Evolutionary conservation across 208 protist genomes (phyloP).

Genomic region (Hexamita inflata): DNA sequence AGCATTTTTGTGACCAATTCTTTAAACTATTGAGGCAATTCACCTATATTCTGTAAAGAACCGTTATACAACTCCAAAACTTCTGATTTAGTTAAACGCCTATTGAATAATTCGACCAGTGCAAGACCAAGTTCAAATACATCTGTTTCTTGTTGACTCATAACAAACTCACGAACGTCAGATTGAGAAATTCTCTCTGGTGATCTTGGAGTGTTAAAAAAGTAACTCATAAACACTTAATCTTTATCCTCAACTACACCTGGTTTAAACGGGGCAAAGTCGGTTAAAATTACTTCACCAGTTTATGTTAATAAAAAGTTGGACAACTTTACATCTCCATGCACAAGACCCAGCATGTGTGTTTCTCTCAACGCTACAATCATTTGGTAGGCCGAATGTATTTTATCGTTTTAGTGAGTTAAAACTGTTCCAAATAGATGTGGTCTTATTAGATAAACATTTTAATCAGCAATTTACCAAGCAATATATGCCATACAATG

Average conservation of each 20-base stretch:
- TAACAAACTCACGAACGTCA: background rate
- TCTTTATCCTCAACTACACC: background rate
- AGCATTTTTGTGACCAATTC: no score
- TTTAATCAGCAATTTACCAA: no score
- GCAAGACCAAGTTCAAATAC: background rate
- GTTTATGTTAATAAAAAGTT: constrained; percentile 9
- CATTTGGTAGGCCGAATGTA: constrained; percentile 1
- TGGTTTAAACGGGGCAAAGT: constrained; percentile 12
- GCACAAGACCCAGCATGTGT: background rate
- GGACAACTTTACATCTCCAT: constrained; percentile 5
- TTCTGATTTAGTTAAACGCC: no score
- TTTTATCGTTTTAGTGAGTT: no score
- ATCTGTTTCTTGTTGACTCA: background rate
- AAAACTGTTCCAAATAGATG: no score
- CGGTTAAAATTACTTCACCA: background rate
- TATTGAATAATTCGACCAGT: background rate
- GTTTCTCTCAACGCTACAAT: background rate
- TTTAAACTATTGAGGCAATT: no score
- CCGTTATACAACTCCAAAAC: no score
- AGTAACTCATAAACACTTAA: background rate
- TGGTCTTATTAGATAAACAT: no score
- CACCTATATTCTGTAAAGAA: no score
- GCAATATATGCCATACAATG: no score
- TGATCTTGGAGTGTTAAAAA: background rate
- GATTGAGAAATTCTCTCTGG: background rate